phyloP scores from a whole-genome alignment of 2,329 filamentous ascomycete species.

The Cladorrhinum sp. region DNA sequence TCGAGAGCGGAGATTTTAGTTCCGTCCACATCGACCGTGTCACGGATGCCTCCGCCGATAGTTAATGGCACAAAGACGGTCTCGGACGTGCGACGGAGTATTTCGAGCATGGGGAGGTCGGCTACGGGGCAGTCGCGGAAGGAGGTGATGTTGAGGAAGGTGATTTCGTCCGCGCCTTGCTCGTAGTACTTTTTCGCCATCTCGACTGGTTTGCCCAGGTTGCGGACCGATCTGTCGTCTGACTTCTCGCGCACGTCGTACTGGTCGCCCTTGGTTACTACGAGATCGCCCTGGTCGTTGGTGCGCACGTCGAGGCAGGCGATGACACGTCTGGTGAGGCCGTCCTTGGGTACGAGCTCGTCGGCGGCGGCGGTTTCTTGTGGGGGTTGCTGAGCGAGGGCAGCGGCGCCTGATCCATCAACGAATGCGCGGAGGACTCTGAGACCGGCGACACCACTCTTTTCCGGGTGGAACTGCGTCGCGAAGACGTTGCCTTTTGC shows the following conservation, averaged over 20 bases:
- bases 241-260: constrained; percentile 95
- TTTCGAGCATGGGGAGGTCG: constrained; percentile 94
- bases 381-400: constrained; percentile 40
- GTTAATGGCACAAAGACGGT: constrained; percentile 96
- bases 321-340: constrained; percentile 88
- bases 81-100: constrained; percentile 78
- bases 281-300: constrained; percentile 90
- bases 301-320: constrained; percentile 93
- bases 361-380: constrained; percentile 19
- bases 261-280: constrained; percentile 97
- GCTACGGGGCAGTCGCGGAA: constrained; percentile 93
- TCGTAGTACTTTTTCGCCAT: constrained; percentile 94
- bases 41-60: constrained; percentile 90
- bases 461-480: constrained; percentile 97
- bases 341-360: constrained; percentile 45
- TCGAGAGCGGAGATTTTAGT: constrained; percentile 84
- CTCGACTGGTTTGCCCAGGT: constrained; percentile 94
- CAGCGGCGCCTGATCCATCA: constrained; percentile 60
- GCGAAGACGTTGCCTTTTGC: constrained; percentile 81
- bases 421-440: constrained; percentile 83
- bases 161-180: constrained; percentile 93
- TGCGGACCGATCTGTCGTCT: constrained; percentile 67
- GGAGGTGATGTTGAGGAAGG: constrained; percentile 96
- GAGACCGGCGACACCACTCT: constrained; percentile 86
- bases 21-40: constrained; percentile 85